phyloP scores from a whole-genome alignment of 1,139 yeast species.

The Saccharomyces hybrid region DNA sequence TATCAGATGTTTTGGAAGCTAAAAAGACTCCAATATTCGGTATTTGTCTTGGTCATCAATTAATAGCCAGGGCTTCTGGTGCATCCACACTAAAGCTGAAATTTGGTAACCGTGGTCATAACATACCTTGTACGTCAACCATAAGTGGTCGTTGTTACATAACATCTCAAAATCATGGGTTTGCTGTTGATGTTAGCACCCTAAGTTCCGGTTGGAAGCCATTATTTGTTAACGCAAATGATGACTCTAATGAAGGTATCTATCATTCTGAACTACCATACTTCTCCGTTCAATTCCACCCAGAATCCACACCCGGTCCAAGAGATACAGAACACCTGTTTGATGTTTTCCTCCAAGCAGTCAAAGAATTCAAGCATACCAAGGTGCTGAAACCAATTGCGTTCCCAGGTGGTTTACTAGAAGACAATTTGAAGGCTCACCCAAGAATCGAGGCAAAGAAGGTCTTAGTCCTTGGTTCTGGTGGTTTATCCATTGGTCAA shows the following conservation, averaged over 20 bases:
- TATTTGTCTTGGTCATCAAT: conserved; percentile 44
- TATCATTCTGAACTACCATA: conserved; percentile 81
- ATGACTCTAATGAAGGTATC: conserved; percentile 97
- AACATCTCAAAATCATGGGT: conserved; percentile 45
- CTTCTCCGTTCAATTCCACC: conserved; percentile 98
- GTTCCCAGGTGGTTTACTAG: conserved; percentile 84
- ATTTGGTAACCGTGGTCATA: conserved; percentile 99
- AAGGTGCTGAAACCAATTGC: conserved; percentile 72
- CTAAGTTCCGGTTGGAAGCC: conserved; percentile 86
- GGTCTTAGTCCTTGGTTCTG: conserved; percentile 94
- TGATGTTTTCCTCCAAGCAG: too few relatives aligned
- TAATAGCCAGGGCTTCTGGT: conserved; percentile 92
- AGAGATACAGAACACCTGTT: conserved; percentile 96
- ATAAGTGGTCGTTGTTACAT: conserved; percentile 95
- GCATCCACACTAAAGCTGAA: conserved; percentile 87
- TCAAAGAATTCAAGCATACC: too few relatives aligned
- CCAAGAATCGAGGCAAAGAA: conserved; percentile 84
- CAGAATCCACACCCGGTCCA: conserved; percentile 99
- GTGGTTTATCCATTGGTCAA: conserved; percentile 98
- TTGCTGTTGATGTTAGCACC: conserved; percentile 78
- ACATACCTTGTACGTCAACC: conserved; percentile 93
- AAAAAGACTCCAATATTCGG: conserved; percentile 74
- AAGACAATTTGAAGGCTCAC: conserved; percentile 62
- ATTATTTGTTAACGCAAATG: conserved; percentile 91
- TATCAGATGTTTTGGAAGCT: conserved; percentile 51